A percentile compares a stretch with the other conserved stretches of the same genome.
Evolutionary conservation across 176 grass and related monocot genomes (phyloP).

Genomic region (Areca catechu): DNA sequence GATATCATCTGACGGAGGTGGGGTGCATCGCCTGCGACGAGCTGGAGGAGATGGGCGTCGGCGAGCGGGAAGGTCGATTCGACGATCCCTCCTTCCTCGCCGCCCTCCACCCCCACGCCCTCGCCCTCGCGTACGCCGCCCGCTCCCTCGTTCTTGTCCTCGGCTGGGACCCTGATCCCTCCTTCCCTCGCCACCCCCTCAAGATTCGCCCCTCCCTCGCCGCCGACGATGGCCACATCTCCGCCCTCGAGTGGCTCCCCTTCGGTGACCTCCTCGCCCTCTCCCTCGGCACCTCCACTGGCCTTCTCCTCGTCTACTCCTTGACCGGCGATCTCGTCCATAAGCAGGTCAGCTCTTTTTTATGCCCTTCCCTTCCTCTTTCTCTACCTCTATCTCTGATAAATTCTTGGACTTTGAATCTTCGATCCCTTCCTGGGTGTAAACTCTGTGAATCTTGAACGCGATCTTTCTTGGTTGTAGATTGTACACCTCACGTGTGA

Average conservation of each 20-base stretch:
- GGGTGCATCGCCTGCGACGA: conserved; percentile 43
- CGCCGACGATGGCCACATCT: conserved; percentile 45
- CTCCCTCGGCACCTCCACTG: conserved; percentile 47
- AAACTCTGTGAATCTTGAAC: conserved; percentile 10
- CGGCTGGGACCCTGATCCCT: background rate
- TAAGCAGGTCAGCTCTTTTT: conserved; percentile 48
- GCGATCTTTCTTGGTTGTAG: conserved; percentile 30
- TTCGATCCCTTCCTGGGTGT: background rate
- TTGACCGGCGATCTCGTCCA: conserved; percentile 60
- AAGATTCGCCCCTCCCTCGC: conserved; percentile 38
- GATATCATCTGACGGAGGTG: conserved; percentile 69
- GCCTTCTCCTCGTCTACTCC: conserved; percentile 67
- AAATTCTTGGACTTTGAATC: background rate
- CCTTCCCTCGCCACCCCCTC: background rate
- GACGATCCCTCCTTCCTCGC: conserved; percentile 53
- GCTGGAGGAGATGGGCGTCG: conserved; percentile 41
- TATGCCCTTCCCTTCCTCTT: background rate
- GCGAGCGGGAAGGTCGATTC: conserved; percentile 69
- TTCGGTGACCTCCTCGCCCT: conserved; percentile 22
- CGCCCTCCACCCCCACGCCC: conserved; percentile 34
- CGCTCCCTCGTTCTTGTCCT: conserved; percentile 36
- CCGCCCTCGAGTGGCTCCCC: conserved; percentile 66
- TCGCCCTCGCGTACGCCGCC: conserved; percentile 36
- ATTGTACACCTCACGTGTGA: conserved; percentile 59
- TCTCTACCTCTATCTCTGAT: background rate